These are phyloP conservation scores for Bullera alba DNA, from an alignment of 768 basidiomycete species.

Conservation along the genomic window DNA sequence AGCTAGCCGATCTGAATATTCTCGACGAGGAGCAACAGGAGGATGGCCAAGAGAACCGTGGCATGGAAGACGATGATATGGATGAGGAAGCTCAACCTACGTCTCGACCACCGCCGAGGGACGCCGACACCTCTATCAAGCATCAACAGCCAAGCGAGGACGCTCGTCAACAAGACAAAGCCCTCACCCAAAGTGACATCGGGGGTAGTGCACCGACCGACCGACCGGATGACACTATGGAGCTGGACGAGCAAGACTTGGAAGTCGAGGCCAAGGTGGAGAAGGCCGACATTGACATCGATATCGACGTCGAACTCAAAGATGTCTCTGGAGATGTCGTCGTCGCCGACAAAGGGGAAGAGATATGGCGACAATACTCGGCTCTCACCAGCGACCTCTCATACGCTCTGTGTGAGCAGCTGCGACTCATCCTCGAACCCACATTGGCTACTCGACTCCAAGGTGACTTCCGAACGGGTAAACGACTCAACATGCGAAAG, in stretches of 20 bases:
- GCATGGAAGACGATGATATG: conserved; percentile 20
- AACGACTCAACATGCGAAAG: conserved; percentile 97
- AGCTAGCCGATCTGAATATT: conserved; percentile 71
- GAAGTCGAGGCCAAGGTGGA: conserved; percentile 38
- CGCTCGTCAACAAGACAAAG: conserved; percentile 39
- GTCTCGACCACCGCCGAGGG: conserved; percentile 4
- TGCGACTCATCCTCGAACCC: conserved; percentile 91
- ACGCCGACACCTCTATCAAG: conserved; percentile 1
- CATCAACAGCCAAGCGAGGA: not conserved
- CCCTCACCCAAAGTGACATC: conserved; percentile 46
- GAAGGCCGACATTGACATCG: conserved; percentile 13
- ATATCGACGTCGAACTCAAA: conserved; percentile 51
- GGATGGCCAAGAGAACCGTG: conserved; percentile 9
- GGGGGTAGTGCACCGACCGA: conserved; percentile 6
- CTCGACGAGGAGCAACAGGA: conserved; percentile 56
- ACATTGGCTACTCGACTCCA: conserved; percentile 86
- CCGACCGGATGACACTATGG: conserved; percentile 21
- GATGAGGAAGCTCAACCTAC: conserved; percentile 11
- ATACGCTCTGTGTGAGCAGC: conserved; percentile 86
- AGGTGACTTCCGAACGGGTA: conserved; percentile 96
- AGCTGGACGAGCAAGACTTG: conserved; percentile 52
- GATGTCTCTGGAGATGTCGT: conserved; percentile 58
- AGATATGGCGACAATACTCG: conserved; percentile 87
- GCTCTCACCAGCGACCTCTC: conserved; percentile 85
- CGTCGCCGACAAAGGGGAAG: conserved; percentile 56